These are phyloP conservation scores for Baudoinia panamericana DNA, from an alignment of 495 filamentous ascomycete species.

Conservation along the genomic window DNA sequence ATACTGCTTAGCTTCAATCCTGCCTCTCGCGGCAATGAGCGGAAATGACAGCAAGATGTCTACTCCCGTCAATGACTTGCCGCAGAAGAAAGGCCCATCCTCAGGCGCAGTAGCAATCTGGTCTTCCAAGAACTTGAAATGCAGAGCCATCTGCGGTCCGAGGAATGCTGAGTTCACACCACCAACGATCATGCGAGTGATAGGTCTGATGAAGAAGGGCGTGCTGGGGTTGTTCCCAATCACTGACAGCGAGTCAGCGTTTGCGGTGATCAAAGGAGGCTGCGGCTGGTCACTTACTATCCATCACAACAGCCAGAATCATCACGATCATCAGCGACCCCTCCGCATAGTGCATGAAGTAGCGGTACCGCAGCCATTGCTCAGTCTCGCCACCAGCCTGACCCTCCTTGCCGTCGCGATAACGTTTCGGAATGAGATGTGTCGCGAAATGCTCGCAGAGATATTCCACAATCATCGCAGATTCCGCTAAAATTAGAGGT, in stretches of 20 bases:
- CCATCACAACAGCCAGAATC: slow-evolving; percentile 44
- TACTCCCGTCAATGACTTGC: slow-evolving; percentile 55
- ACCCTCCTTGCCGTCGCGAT: slow-evolving; percentile 41
- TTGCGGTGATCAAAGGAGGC: neutral
- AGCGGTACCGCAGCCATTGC: slow-evolving; percentile 58
- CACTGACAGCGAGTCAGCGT: slow-evolving; percentile 25
- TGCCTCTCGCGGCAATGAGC: slow-evolving; percentile 37
- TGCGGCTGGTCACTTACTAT: slow-evolving; percentile 33
- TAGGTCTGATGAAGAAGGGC: slow-evolving; percentile 76
- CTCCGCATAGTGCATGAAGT: slow-evolving; percentile 72
- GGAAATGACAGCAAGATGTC: slow-evolving; percentile 75
- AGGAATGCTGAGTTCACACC: slow-evolving; percentile 50
- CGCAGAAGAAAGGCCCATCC: slow-evolving; percentile 57
- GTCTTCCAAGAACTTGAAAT: slow-evolving; percentile 60
- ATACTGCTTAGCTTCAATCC: slow-evolving; percentile 41
- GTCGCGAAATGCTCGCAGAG: slow-evolving; percentile 59
- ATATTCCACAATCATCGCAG: slow-evolving; percentile 67
- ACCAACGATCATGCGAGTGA: slow-evolving; percentile 50
- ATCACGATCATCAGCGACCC: slow-evolving; percentile 63
- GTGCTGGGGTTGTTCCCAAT: slow-evolving; percentile 47
- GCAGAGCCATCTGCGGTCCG: slow-evolving; percentile 45
- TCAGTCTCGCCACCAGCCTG: slow-evolving; percentile 57
- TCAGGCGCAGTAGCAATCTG: slow-evolving; percentile 52
- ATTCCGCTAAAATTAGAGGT: slow-evolving; percentile 64
- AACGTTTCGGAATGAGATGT: slow-evolving; percentile 50